Evolutionary conservation across 352 stramenopile species (phyloP), one percentile per base, ranked within the genome.

Genomic region (Peronospora farinosa): DNA sequence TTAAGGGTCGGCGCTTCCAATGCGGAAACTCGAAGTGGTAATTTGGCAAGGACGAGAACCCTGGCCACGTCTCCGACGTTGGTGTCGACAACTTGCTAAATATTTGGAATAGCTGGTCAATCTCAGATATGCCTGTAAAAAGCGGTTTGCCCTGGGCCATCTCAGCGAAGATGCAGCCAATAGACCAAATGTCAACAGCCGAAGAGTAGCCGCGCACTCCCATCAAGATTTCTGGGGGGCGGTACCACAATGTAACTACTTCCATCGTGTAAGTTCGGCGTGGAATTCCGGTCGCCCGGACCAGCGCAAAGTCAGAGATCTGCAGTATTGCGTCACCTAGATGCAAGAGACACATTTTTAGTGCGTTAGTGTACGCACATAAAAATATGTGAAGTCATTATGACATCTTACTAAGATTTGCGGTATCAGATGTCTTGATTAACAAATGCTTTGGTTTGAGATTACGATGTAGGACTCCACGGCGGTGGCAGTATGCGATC

Each of bases 91-190:
- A 69, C 51, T 97, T 95, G 57, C 78, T 88, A 37, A 93, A 93
- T 25, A 93, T 90, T 63, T 90, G 78, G 60, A 89, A 90, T 6
- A 93, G 60, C 53, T 93, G 83, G 38, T 93, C 83, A 43, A 93
- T 90, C 57, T 92, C 67, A 10, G 69, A 88, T 44, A 84, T 83
- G 42, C 70, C 72, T 4, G 67, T 87, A 43, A 96, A 96, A 0
- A 95, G 69, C 17, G 82, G 82, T 25, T 86, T 82, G 27, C 67
- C 68, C 35, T 85, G 83, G 31, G 97, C 87, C 83, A 98, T 97
- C 68, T 99, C 96, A 3, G 94, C 96, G 68, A 99, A 97, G 33
- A 99, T 98, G 55, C 95, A 98, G 2, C 96, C 96, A 17, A 94
- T 76, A 17, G 72, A 97, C 91, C 90, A 97, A 45, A 97, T 97